Base-by-base conservation (phyloP, 2,329 filamentous ascomycete species). In the Fusarium tupiense region DNA sequence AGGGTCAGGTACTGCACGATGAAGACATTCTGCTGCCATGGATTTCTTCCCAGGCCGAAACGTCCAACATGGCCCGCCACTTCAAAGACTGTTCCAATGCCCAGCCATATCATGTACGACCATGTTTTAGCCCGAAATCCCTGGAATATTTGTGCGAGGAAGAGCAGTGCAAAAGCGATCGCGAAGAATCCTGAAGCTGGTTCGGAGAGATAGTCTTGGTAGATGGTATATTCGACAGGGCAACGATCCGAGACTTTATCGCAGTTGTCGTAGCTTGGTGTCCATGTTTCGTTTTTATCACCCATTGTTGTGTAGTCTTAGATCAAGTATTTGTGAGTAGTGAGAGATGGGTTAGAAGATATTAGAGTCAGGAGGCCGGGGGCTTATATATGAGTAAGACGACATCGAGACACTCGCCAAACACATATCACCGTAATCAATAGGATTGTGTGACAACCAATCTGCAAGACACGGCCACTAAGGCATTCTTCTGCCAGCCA, bases 1-100 rank as follows among this genome's bases (percentile, higher is more conserved):
- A 87, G 78, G 41, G 80, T 81, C 24, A 84, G 76, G 40, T 84
- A 83, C 69, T 86, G 84, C 5, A 84, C 74, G 40, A 82, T 81
- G 71, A 86, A 86, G 19, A 81, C 81, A 26, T 77, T 75, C 16
- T 82, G 67, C 41, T 75, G 80, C 83, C 84, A 87, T 2, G 84
- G 83, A 61, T 86, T 85, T 26, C 37, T 46, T 7, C 54, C 53
- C 77, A 85, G 81, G 35, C 84, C 78, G 24, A 84, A 72, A 19
- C 85, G 81, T 22, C 82, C 84, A 10, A 77, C 78, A 65, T 86
- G 86, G n/a, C 85, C 85, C 9, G 84, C 73, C 20, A 80, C 64
- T 73, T 87, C 85, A 38, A 82, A 78, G 7, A 82, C 67, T 13
- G 82, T 83, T 14, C 84, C 85, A 11, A 84, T 76, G 22, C 76